phyloP scores from a whole-genome alignment of 768 basidiomycete genomes.

The Suillus sp. region DNA sequence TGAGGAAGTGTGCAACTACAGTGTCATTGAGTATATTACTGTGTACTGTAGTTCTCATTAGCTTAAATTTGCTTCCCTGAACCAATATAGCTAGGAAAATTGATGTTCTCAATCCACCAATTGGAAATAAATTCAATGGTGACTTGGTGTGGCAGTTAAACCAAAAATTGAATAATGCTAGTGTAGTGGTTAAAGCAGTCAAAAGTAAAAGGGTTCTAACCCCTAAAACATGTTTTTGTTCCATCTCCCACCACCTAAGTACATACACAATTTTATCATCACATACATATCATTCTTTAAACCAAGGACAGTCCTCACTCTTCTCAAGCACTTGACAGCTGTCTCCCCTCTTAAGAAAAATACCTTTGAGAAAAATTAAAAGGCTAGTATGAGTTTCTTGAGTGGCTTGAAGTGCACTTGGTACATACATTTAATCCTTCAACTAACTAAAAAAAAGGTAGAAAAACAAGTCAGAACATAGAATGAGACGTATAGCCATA shows the following conservation, averaged over 20 bases:
- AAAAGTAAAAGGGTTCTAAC: not conserved
- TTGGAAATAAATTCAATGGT: not conserved
- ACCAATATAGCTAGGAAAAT: not conserved
- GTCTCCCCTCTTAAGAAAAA: not conserved
- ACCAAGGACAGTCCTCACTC: constrained; percentile 10
- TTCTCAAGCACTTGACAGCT: constrained; percentile 1
- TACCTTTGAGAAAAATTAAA: constrained; percentile 8
- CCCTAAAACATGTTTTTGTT: not conserved
- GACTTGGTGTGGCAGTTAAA: not conserved
- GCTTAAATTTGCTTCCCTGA: not conserved
- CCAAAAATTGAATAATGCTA: not conserved
- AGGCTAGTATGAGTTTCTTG: not conserved
- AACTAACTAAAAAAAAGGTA: constrained; percentile 1
- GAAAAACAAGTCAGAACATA: constrained; percentile 3
- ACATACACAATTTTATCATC: not conserved
- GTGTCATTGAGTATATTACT: constrained; percentile 41
- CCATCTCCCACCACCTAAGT: not conserved
- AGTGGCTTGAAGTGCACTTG: not conserved
- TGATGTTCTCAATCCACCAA: constrained; percentile 1
- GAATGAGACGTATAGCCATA: constrained; percentile 1
- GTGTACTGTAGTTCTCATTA: constrained; percentile 19
- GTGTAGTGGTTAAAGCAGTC: not conserved
- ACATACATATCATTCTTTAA: constrained; percentile 18
- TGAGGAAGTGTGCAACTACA: constrained; percentile 28
- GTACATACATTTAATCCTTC: not conserved